A percentile compares a stretch with the other conserved stretches of the same genome.
phyloP scores from a whole-genome alignment of 805 yeast genomes.

The Saccharomycopsis capsularis region DNA sequence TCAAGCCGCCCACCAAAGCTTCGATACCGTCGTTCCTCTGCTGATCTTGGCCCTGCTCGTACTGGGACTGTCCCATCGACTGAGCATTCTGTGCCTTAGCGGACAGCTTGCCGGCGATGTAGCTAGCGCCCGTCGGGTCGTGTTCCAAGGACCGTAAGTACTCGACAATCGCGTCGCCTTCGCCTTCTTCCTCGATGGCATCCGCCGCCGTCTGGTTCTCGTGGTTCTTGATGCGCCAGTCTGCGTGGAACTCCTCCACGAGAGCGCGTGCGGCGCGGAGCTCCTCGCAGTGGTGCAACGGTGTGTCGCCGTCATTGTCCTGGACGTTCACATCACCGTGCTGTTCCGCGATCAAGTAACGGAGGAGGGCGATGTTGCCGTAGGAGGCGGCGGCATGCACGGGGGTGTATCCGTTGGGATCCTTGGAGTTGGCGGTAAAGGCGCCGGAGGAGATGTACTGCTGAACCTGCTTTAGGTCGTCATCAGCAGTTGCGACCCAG shows the following conservation, averaged over 20 bases:
- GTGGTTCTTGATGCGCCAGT: slow-evolving; percentile 51
- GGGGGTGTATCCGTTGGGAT: slow-evolving; percentile 93
- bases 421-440: slow-evolving; percentile 64
- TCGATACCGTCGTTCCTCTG: not conserved
- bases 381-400: slow-evolving; percentile 97
- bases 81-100: not conserved
- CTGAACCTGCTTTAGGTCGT: slow-evolving; percentile 54
- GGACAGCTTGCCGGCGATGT: not conserved
- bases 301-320: slow-evolving; percentile 92
- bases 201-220: slow-evolving; percentile 73
- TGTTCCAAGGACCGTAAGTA: slow-evolving; percentile 43
- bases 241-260: slow-evolving; percentile 63
- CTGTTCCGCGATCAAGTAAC: slow-evolving; percentile 39
- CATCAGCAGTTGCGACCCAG: slow-evolving; percentile 95
- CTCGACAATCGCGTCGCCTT: slow-evolving; percentile 63
- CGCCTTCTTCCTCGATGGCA: slow-evolving; percentile 64
- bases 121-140: slow-evolving; percentile 19
- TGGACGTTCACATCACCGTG: slow-evolving; percentile 79
- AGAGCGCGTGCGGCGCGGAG: slow-evolving; percentile 55
- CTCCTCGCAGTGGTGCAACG: slow-evolving; percentile 85
- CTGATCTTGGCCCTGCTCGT: slow-evolving; percentile 18
- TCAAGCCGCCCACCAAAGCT: not conserved
- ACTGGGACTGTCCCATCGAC: not conserved
- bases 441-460: slow-evolving; percentile 43
- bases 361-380: slow-evolving; percentile 65